These are phyloP conservation scores for Aspergillus terreus DNA, from an alignment of 2,329 filamentous ascomycete species.

Conservation along the genomic window DNA sequence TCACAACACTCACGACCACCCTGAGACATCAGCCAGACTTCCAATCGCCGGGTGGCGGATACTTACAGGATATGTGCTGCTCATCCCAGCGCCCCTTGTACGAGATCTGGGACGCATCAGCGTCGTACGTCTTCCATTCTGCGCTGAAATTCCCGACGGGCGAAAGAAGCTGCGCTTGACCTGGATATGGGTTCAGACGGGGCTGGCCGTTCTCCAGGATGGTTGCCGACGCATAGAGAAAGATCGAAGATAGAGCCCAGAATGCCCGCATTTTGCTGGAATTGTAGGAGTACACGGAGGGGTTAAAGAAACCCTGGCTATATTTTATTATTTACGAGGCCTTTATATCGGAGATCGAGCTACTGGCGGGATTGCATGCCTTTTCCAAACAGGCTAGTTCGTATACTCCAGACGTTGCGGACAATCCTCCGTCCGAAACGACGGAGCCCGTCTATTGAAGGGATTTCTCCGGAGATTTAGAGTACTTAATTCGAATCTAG, in stretches of 20 bases:
- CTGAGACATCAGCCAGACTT: slow-evolving; percentile 4
- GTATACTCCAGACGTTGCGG: background rate
- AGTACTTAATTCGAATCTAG: no score
- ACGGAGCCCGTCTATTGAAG: no score
- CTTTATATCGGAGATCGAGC: background rate
- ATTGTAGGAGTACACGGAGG: background rate
- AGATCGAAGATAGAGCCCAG: background rate
- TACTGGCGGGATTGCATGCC: background rate
- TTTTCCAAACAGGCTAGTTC: background rate
- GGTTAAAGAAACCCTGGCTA: background rate
- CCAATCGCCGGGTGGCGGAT: background rate
- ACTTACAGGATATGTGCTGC: slow-evolving; percentile 52
- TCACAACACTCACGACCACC: slow-evolving; percentile 53
- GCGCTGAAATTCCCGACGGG: slow-evolving; percentile 18
- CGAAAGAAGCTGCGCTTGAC: slow-evolving; percentile 29
- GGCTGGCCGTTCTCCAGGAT: slow-evolving; percentile 43
- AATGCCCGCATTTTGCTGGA: slow-evolving; percentile 9
- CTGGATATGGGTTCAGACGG: slow-evolving; percentile 34
- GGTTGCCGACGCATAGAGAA: slow-evolving; percentile 22
- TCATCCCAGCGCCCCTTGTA: slow-evolving; percentile 63
- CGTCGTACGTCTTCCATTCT: slow-evolving; percentile 47
- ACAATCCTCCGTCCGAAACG: background rate
- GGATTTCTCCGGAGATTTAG: no score
- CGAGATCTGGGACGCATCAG: slow-evolving; percentile 52
- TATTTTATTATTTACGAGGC: background rate